Evolutionary conservation across 1,284 basidiomycete genomes (phyloP).

Genomic region (Porphyrellus sp.): DNA sequence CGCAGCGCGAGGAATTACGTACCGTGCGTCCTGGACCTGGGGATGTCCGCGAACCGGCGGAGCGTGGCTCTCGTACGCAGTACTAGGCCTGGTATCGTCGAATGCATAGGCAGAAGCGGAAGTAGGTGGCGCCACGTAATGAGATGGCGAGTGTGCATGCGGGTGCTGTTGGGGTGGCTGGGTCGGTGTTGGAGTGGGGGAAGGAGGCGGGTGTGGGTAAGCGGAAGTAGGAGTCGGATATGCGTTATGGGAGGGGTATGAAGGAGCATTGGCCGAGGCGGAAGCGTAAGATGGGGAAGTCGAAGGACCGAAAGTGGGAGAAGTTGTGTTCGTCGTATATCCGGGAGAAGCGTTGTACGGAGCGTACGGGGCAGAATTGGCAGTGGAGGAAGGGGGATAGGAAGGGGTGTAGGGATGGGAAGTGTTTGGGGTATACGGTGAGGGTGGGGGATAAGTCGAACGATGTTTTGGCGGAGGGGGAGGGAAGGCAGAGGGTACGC

Average conservation of each 20-base stretch:
- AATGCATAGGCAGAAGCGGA: constrained; percentile 24
- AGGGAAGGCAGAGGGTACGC: constrained; percentile 16
- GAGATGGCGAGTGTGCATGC: constrained; percentile 19
- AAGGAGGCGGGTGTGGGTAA: constrained; percentile 30
- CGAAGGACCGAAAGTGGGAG: constrained; percentile 26
- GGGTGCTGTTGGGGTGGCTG: constrained; percentile 20
- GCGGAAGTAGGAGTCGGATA: constrained; percentile 32
- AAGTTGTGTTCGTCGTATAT: constrained; percentile 23
- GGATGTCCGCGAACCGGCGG: constrained; percentile 21
- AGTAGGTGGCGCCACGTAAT: constrained; percentile 27
- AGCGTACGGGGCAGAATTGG: constrained; percentile 21
- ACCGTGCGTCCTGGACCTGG: constrained; percentile 26
- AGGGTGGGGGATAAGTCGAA: constrained; percentile 17
- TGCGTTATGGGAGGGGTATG: constrained; percentile 25
- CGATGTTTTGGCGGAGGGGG: constrained; percentile 25
- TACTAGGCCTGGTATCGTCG: constrained; percentile 18
- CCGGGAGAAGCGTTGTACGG: constrained; percentile 24
- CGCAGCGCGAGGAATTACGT: constrained; percentile 11
- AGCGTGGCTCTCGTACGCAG: constrained; percentile 22
- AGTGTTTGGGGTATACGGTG: constrained; percentile 24
- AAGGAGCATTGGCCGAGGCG: constrained; percentile 12
- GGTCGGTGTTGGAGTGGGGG: constrained; percentile 31
- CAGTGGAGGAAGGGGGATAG: constrained; percentile 18
- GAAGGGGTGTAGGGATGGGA: constrained; percentile 18
- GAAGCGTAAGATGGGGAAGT: constrained; percentile 22